These are phyloP conservation scores for Viola pubescens DNA, from an alignment of 441 rosid species.

Conservation along the genomic window DNA sequence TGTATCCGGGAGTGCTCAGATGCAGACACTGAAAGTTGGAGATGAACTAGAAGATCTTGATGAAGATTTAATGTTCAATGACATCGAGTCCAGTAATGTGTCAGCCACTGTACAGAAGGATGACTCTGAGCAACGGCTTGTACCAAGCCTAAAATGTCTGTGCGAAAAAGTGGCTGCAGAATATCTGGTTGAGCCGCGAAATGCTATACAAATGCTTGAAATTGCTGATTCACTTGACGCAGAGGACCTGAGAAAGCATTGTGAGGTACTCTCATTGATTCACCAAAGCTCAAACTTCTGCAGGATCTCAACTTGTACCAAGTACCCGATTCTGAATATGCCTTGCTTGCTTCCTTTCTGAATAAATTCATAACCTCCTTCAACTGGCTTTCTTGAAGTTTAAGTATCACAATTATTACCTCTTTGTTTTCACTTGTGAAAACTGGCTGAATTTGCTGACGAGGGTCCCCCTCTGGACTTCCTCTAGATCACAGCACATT, in stretches of 20 bases:
- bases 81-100: constrained; percentile 32
- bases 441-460: too few relatives aligned
- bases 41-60: constrained; percentile 47
- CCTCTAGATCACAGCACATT: too few relatives aligned
- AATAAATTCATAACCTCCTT: too few relatives aligned
- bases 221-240: constrained; percentile 96
- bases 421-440: too few relatives aligned
- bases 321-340: too few relatives aligned
- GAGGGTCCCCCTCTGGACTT: too few relatives aligned
- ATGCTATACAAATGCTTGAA: constrained; percentile 81
- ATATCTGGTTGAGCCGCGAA: constrained; percentile 78
- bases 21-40: constrained; percentile 25
- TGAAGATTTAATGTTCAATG: constrained; percentile 59
- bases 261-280: constrained; percentile 51
- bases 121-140: constrained; percentile 25
- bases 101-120: constrained; percentile 26
- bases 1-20: constrained; percentile 27
- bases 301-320: neutral
- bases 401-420: too few relatives aligned
- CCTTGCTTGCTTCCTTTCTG: too few relatives aligned
- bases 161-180: constrained; percentile 95
- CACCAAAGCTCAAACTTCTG: neutral
- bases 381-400: too few relatives aligned
- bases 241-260: constrained; percentile 71
- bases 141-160: constrained; percentile 74